Percentiles rank a stretch among this genome's conserved stretches.
Evolutionary conservation across 805 yeast species (phyloP).

Genomic region (Cyberlindnera misumaiensis): DNA sequence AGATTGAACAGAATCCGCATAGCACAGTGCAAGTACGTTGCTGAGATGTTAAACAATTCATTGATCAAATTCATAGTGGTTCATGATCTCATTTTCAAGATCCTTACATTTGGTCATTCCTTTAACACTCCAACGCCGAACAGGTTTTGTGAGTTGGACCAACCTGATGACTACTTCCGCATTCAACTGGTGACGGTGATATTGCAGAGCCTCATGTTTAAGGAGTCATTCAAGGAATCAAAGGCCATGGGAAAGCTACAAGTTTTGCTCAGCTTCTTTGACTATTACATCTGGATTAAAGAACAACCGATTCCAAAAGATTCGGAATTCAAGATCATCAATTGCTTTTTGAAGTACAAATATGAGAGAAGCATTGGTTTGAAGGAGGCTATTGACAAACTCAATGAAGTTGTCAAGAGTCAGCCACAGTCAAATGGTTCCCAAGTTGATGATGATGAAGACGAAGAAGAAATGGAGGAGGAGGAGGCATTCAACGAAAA

Average conservation of each 20-base stretch:
- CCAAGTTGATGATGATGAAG: constrained; percentile 23
- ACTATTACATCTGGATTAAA: constrained; percentile 64
- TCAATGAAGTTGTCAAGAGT: constrained; percentile 28
- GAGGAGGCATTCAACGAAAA: constrained; percentile 14
- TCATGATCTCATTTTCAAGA: constrained; percentile 45
- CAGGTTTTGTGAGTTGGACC: constrained; percentile 41
- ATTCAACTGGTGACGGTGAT: constrained; percentile 46
- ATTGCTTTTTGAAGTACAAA: constrained; percentile 32
- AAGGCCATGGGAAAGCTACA: constrained; percentile 24
- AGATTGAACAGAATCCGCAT: constrained; percentile 52
- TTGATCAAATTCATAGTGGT: constrained; percentile 41
- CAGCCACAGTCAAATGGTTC: constrained; percentile 16
- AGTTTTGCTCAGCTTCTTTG: constrained; percentile 51
- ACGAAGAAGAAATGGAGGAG: constrained; percentile 21
- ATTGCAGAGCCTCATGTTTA: constrained; percentile 25
- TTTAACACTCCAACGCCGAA: constrained; percentile 48
- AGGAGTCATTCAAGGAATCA: constrained; percentile 11
- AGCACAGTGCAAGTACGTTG: constrained; percentile 53
- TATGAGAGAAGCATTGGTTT: constrained; percentile 31
- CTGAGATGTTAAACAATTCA: constrained; percentile 45
- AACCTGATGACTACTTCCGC: constrained; percentile 65
- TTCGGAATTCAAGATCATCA: constrained; percentile 44
- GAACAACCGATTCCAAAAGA: constrained; percentile 58
- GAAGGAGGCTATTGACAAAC: constrained; percentile 35
- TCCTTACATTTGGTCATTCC: constrained; percentile 61